Base-by-base conservation (phyloP, 345 rosid genomes). In the Noccaea bulbosa region DNA sequence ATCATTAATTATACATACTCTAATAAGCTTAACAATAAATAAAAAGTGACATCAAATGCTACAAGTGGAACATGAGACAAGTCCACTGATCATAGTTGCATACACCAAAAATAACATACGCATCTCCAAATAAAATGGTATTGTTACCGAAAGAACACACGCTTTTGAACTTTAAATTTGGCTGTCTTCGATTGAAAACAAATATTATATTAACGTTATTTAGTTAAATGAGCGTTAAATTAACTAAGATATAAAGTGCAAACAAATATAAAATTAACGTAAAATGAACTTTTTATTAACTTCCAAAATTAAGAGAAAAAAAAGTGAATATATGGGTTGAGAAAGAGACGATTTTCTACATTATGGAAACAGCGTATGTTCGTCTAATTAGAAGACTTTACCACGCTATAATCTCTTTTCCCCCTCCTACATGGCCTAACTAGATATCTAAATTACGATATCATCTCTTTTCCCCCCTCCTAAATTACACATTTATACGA, bases 341-440 rank as follows among this genome's bases (percentile, higher is more conserved):
- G 27, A 24, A 24, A 44, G 54, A 55, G 64, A 69, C 22, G 38
- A 38, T 10, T 3, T 46, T n/a, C 39, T 9, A 35, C 16, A 35
- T 1, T 9, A 38, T 8, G 8, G 12, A 69, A 14, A 52, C 62
- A 37, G 43, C 41, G 53, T n/a, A 51, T 51, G 22, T 6, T 53
- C 7, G 39, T 49, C 33, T 49, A 49, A n/a, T n/a, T n/a, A 39
- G 67, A 70, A 70, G 35, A 61, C 45, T 32, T 32, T 45, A 33
- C 45, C 61, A 62, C 56, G 52, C 63, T 44, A 71, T 20, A 0
- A 20, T 20, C 22, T 20, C 22, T 20, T 20, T 20, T 20, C 1
- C 22, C 22, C 22, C 22, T 20, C 61, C 40, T 59, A 40, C 45
- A 33, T 50, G 46, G 24, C 27, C 38, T 8, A 41, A 46, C 69